A percentile compares a stretch with the other conserved stretches of the same genome.
Conservation (phyloP, 495 filamentous ascomycete genomes). For the Neurospora africana region DNA sequence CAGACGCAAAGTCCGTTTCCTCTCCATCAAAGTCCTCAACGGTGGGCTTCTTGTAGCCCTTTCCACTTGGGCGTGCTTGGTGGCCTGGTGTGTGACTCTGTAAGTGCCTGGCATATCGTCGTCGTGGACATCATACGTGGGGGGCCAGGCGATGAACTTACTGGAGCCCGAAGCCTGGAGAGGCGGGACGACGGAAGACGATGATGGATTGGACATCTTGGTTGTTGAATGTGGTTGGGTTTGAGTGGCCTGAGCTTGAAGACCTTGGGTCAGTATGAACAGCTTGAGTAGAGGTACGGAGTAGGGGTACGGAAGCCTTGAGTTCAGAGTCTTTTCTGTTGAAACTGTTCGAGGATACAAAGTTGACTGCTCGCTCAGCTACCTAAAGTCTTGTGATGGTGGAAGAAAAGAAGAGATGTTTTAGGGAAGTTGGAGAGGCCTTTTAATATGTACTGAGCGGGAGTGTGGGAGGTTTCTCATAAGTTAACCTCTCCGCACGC, state of each 20-base stretch:
- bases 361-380: not conserved
- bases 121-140: not conserved
- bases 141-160: not conserved
- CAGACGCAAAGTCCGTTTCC: too few species aligned
- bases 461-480: not conserved
- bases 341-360: not conserved
- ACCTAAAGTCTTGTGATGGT: not conserved
- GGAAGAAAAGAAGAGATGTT: not conserved
- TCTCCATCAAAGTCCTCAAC: not conserved
- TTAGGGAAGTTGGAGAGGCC: not conserved
- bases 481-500: too few species aligned
- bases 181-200: not conserved
- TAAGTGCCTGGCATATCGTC: not conserved
- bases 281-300: too few species aligned
- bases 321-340: not conserved
- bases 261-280: not conserved
- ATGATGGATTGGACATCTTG: not conserved
- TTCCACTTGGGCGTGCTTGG: not conserved
- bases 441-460: not conserved
- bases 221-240: not conserved
- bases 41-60: not conserved
- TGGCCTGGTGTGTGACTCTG: not conserved
- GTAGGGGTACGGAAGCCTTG: not conserved
- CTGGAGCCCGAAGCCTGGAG: not conserved
- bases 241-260: not conserved